Conservation (phyloP, 2,329 filamentous ascomycete genomes). For the Aschersonia sp. region DNA sequence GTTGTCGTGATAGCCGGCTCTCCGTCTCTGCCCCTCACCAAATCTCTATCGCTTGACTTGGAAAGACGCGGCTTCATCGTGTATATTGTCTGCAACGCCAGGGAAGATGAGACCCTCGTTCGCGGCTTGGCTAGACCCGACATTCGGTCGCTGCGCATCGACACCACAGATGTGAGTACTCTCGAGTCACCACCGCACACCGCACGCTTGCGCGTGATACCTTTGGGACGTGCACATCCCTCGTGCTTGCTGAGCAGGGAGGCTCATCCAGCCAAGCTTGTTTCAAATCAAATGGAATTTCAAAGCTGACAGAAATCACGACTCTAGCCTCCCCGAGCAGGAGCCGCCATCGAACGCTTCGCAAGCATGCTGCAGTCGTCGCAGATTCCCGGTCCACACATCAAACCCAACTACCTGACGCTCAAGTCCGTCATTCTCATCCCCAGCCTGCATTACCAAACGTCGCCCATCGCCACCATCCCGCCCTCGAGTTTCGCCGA, state of each 20-base stretch:
- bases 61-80: conserved; percentile 89
- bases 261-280: too few species aligned
- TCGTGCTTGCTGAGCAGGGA: too few species aligned
- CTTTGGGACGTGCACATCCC: too few species aligned
- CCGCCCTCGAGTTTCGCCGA: conserved; percentile 75
- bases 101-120: conserved; percentile 72
- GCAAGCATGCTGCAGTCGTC: conserved; percentile 57
- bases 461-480: conserved; percentile 74
- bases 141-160: conserved; percentile 67
- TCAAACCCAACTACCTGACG: conserved; percentile 60
- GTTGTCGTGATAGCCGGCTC: conserved; percentile 84
- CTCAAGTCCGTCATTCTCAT: conserved; percentile 74
- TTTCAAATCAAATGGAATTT: too few species aligned
- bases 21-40: conserved; percentile 68
- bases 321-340: conserved; percentile 49
- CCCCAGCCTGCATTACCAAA: conserved; percentile 66
- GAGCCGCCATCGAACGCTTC: conserved; percentile 57
- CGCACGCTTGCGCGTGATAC: background rate
- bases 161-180: conserved; percentile 59
- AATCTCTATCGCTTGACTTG: conserved; percentile 70
- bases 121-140: conserved; percentile 65
- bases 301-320: too few species aligned
- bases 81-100: conserved; percentile 74
- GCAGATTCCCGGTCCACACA: conserved; percentile 62
- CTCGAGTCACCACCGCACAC: background rate